Evolutionary conservation across 495 filamentous ascomycete genomes (phyloP).

Genomic region (Annulohypoxylon moriforme): DNA sequence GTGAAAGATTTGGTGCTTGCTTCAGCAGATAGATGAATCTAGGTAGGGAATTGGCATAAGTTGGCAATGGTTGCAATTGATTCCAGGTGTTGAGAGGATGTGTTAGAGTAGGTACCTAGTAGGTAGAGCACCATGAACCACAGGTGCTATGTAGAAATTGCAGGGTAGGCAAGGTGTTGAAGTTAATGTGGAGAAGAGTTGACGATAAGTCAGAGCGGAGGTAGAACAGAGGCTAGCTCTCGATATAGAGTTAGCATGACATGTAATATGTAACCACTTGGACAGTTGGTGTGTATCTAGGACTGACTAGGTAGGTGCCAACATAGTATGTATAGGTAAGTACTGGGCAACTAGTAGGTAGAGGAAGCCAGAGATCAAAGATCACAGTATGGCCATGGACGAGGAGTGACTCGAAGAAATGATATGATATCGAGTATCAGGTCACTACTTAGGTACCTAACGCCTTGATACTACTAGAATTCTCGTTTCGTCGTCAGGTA

Average conservation of each 20-base stretch:
- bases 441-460: background rate
- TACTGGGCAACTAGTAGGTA: background rate
- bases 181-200: slow-evolving; percentile 10
- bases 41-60: background rate
- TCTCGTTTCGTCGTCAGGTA: background rate
- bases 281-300: background rate
- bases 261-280: slow-evolving; percentile 3
- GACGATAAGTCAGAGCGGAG: slow-evolving; percentile 21
- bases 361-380: slow-evolving; percentile 11
- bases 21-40: background rate
- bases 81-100: too few relatives aligned
- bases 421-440: background rate
- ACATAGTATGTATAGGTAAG: background rate
- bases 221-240: slow-evolving; percentile 19
- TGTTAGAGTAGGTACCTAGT: background rate
- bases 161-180: background rate
- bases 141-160: too few relatives aligned
- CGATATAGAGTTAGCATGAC: slow-evolving; percentile 22
- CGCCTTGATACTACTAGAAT: slow-evolving; percentile 11
- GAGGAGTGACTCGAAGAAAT: background rate
- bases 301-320: too few relatives aligned
- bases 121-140: too few relatives aligned
- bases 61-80: background rate
- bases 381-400: slow-evolving; percentile 20
- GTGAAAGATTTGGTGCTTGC: background rate